Evolutionary conservation across 495 filamentous ascomycete genomes (phyloP).

Genomic region (Penicillium egyptiacum): DNA sequence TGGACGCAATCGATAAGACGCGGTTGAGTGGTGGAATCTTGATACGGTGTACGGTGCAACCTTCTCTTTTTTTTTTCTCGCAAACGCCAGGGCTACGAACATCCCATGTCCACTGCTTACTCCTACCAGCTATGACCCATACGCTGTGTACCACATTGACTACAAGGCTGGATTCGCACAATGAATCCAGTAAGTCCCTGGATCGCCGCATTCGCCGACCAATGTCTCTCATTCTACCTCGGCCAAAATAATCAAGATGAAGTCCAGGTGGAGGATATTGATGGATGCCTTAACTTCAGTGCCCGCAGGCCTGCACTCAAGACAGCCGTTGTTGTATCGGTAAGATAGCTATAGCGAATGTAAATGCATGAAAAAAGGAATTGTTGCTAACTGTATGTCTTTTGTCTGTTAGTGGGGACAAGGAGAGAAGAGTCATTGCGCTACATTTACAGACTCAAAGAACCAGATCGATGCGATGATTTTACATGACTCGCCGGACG

Average conservation of each 20-base stretch:
- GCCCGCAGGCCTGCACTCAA: background rate
- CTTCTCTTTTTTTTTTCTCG: slow-evolving; percentile 6
- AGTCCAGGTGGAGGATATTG: slow-evolving; percentile 39
- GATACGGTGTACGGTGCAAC: background rate
- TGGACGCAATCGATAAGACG: slow-evolving; percentile 21
- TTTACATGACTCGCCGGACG: slow-evolving; percentile 23
- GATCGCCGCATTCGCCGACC: slow-evolving; percentile 35
- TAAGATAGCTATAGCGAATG: slow-evolving; percentile 12
- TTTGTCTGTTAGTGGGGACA: slow-evolving; percentile 25
- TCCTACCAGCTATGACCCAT: slow-evolving; percentile 4
- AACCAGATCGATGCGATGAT: slow-evolving; percentile 43
- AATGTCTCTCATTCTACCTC: slow-evolving; percentile 28
- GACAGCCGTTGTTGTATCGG: slow-evolving; percentile 27
- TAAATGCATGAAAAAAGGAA: background rate
- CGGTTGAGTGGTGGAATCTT: background rate
- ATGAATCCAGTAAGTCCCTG: slow-evolving; percentile 34
- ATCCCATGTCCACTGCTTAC: background rate
- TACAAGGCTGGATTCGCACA: slow-evolving; percentile 14
- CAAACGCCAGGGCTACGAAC: background rate
- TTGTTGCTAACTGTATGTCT: background rate
- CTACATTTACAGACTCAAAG: slow-evolving; percentile 39
- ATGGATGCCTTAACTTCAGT: slow-evolving; percentile 39
- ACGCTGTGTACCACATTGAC: background rate
- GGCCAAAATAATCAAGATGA: slow-evolving; percentile 10
- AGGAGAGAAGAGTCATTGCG: slow-evolving; percentile 13